Conservation (phyloP, 306 rosid genomes). For the Oxytropis ochrocephala region DNA sequence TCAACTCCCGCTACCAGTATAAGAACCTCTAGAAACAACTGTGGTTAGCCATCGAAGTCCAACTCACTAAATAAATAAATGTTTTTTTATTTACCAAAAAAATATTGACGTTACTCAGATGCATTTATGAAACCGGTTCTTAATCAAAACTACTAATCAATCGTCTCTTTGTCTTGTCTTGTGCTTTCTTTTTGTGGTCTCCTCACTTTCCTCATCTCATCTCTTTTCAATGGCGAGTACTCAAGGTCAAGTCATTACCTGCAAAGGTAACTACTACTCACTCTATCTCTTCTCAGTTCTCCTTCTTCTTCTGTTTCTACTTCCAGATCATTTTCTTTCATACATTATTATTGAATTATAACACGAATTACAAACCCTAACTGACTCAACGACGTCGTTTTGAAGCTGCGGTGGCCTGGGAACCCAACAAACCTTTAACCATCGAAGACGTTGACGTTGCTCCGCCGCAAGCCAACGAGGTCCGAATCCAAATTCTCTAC, state of each 20-base stretch:
- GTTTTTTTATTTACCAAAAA: too few relatives aligned
- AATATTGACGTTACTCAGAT: too few relatives aligned
- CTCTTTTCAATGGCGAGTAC: constrained; percentile 60
- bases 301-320: background rate
- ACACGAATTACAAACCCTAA: background rate
- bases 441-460: constrained; percentile 90
- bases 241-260: constrained; percentile 86
- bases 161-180: background rate
- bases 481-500: constrained; percentile 68
- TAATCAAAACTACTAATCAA: too few relatives aligned
- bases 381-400: background rate
- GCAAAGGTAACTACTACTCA: constrained; percentile 58
- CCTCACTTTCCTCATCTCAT: background rate
- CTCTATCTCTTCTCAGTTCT: background rate
- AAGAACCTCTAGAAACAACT: too few relatives aligned
- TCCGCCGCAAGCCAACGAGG: constrained; percentile 94
- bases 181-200: background rate
- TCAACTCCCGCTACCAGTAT: too few relatives aligned
- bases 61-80: too few relatives aligned
- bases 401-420: constrained; percentile 99
- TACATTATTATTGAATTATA: background rate
- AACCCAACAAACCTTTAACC: constrained; percentile 89
- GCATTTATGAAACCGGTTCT: too few relatives aligned
- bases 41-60: too few relatives aligned
- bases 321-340: background rate